phyloP scores from a whole-genome alignment of 2,329 filamentous ascomycete genomes.

The Pseudonectria foliicola region DNA sequence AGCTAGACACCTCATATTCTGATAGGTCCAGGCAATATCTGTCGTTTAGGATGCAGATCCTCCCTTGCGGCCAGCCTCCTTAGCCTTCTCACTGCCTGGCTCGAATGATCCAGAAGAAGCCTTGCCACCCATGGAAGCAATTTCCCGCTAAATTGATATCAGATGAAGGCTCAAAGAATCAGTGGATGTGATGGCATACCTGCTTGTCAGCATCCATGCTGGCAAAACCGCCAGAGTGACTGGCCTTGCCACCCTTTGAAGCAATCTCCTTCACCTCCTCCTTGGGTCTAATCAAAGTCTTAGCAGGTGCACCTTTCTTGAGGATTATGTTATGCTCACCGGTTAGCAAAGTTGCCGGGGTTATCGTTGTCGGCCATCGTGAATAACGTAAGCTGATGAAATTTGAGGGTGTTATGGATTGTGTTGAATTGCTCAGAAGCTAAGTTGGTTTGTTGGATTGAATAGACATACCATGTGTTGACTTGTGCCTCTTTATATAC shows the following conservation, averaged over 20 bases:
- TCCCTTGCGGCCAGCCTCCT: constrained; percentile 48
- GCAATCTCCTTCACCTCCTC: constrained; percentile 39
- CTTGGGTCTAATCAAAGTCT: constrained; percentile 24
- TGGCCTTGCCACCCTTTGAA: constrained; percentile 33
- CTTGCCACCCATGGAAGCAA: constrained; percentile 48
- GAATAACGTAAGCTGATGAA: not conserved
- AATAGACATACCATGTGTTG: too few species aligned
- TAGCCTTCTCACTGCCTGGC: constrained; percentile 42
- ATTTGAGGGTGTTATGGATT: too few species aligned
- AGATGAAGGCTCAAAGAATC: constrained; percentile 12
- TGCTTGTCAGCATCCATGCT: constrained; percentile 35
- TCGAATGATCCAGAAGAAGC: constrained; percentile 48
- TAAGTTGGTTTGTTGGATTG: too few species aligned
- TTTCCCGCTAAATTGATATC: constrained; percentile 31
- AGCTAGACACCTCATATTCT: too few species aligned
- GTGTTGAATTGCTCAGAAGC: too few species aligned
- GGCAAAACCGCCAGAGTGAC: constrained; percentile 32
- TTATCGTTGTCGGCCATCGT: constrained; percentile 18
- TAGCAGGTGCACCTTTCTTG: not conserved
- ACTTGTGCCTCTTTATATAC: too few species aligned
- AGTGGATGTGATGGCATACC: constrained; percentile 27
- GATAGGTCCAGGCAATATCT: too few species aligned
- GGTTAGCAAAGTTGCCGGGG: constrained; percentile 24
- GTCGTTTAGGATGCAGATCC: constrained; percentile 26
- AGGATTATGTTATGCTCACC: constrained; percentile 6